phyloP scores from a whole-genome alignment of 1,139 yeast genomes.

The Meyerozyma elateridarum region DNA sequence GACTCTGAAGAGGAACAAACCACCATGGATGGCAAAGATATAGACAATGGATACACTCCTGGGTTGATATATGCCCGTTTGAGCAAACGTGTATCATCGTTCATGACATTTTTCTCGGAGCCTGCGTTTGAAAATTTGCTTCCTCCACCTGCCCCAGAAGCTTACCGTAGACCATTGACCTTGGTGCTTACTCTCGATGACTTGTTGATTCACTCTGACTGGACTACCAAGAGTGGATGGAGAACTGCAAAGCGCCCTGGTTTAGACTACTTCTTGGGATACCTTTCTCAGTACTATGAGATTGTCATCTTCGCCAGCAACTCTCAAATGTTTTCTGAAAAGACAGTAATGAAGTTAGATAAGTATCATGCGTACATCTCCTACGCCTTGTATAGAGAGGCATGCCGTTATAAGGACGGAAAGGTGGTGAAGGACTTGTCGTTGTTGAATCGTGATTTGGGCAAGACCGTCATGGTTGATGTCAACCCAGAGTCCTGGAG shows the following conservation, averaged over 20 bases:
- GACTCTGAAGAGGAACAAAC: conserved; percentile 70
- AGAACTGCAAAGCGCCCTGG: conserved; percentile 99
- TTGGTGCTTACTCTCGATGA: conserved; percentile 88
- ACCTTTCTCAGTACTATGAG: conserved; percentile 92
- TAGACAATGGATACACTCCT: conserved; percentile 68
- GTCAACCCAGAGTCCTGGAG: conserved; percentile 68
- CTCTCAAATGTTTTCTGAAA: conserved; percentile 82
- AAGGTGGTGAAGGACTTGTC: conserved; percentile 81
- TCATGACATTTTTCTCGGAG: conserved; percentile 83
- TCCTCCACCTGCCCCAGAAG: conserved; percentile 82
- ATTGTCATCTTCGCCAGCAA: conserved; percentile 85
- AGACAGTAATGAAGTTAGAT: conserved; percentile 80
- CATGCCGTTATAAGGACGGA: conserved; percentile 86
- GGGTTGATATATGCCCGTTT: conserved; percentile 64
- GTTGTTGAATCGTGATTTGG: conserved; percentile 84
- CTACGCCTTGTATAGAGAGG: conserved; percentile 86
- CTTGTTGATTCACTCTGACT: conserved; percentile 80
- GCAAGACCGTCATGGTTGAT: conserved; percentile 76
- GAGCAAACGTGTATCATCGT: conserved; percentile 63
- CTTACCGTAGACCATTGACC: conserved; percentile 90
- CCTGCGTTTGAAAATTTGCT: conserved; percentile 90
- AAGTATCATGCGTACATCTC: conserved; percentile 89
- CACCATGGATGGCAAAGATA: conserved; percentile 41
- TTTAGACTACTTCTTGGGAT: conserved; percentile 90
- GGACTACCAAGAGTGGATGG: conserved; percentile 96